These are phyloP conservation scores for Plasmodium sp. DNA, from an alignment of 169 alveolate genomes.

Conservation along the genomic window DNA sequence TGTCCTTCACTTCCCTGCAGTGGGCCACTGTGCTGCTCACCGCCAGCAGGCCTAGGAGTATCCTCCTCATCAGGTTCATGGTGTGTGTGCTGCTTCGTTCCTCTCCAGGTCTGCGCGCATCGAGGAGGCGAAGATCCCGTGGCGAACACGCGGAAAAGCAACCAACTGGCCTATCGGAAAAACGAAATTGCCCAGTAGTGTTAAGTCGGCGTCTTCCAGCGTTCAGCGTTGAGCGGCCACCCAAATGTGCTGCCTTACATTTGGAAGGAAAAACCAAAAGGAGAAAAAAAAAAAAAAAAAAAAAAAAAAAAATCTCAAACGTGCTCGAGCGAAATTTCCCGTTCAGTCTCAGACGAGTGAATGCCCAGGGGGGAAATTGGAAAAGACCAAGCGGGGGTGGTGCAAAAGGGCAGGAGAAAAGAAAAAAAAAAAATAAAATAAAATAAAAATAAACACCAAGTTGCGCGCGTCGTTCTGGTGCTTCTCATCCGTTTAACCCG, in stretches of 20 bases:
- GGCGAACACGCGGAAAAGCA: not conserved
- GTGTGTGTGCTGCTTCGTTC: not conserved
- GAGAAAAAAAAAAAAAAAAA: too few relatives aligned
- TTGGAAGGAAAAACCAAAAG: not conserved
- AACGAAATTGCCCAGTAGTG: not conserved
- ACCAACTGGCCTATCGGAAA: not conserved
- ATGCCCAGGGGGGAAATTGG: not conserved
- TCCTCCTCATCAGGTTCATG: not conserved
- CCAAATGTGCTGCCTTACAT: not conserved
- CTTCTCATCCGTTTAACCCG: not conserved
- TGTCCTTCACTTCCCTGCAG: slow-evolving; percentile 29
- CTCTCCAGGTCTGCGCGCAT: not conserved
- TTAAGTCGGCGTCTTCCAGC: not conserved
- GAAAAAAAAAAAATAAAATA: not conserved
- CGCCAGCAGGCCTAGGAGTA: not conserved
- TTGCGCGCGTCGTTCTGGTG: not conserved
- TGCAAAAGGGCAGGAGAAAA: not conserved
- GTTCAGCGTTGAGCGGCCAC: not conserved
- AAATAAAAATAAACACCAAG: not conserved
- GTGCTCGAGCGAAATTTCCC: not conserved
- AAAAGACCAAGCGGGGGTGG: not conserved
- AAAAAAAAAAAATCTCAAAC: not conserved
- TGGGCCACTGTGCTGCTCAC: not conserved
- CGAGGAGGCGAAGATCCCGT: not conserved
- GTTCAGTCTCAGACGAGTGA: not conserved